Base-by-base conservation (phyloP, 75 land plant species). In the Isoetes taiwanensis region DNA sequence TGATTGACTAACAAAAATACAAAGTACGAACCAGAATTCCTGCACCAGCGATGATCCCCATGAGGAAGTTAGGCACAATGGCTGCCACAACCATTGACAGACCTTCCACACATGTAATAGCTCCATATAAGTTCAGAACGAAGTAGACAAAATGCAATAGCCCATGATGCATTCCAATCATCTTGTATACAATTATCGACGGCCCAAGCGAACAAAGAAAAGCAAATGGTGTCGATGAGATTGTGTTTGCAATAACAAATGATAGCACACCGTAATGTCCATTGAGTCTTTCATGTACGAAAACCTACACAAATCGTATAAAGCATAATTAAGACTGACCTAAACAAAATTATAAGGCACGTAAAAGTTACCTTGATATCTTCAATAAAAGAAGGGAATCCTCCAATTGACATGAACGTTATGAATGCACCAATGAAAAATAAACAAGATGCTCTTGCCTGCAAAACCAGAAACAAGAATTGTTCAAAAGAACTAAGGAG, bases 181-280 rank as follows among this genome's bases (percentile, higher is more conserved):
- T 14, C 19, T 5, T n/a, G 26, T 52, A 52, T 2, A 52, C 26
- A 11, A 52, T 6, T 12, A 24, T 11, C 14, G 24, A 14, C 12
- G 54, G 54, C 10, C 27, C n/a, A 12, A 52, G 54, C 9, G 25
- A 52, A 2, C 27, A 11, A 2, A 52, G 25, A 24, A 23, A 28
- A 2, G 30, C 30, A 31, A 52, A 52, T 24, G 54, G 54, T 5
- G 30, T 28, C 14, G 54, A 52, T 2, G 54, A 52, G 10, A 52
- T 8, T 1, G 54, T 52, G 54, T 52, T 52, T 52, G 54, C 54
- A 2, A 52, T 12, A 19, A 21, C 54, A 52, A 52, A 52, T 19
- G 54, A 28, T 2, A n/a, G 31, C n/a, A 24, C 54, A 11, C 54
- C 26, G 25, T 52, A 52, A n/a, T 19, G 54, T 2, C 54, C 54